phyloP scores from a whole-genome alignment of 2,329 filamentous ascomycete species.

The Fonsecaea monophora region DNA sequence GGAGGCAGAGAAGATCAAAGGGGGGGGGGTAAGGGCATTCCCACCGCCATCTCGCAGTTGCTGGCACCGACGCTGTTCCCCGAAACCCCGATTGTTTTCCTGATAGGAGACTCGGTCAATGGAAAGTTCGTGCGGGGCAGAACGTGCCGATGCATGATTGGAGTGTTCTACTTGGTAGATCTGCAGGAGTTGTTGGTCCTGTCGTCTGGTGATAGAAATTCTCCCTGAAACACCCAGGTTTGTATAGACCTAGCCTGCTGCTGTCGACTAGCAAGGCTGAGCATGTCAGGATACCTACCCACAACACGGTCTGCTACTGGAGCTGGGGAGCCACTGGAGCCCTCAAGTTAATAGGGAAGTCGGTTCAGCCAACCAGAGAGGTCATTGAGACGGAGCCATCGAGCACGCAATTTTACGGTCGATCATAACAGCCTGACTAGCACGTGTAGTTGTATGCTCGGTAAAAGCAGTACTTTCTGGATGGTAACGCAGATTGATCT shows the following conservation, averaged over 20 bases:
- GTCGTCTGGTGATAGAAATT: constrained; percentile 2
- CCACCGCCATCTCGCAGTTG: constrained; percentile 20
- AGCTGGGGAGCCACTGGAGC: not conserved
- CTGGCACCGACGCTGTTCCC: constrained; percentile 4
- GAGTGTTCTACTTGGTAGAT: not conserved
- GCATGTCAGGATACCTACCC: constrained; percentile 25
- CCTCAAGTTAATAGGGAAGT: not conserved
- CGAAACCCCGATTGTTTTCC: constrained; percentile 1
- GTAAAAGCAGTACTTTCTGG: no score
- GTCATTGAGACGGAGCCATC: not conserved
- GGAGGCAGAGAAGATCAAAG: not conserved
- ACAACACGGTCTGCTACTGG: constrained; percentile 14
- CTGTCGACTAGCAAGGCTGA: constrained; percentile 27
- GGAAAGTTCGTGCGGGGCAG: constrained; percentile 18
- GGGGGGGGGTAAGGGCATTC: not conserved
- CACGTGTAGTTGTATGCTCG: not conserved
- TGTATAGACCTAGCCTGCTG: constrained; percentile 4
- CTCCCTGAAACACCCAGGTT: not conserved
- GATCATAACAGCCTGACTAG: not conserved
- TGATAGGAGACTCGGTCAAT: not conserved
- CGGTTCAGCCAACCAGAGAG: constrained; percentile 13
- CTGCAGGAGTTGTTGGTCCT: not conserved
- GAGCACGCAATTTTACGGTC: constrained; percentile 23
- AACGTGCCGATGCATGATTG: not conserved
- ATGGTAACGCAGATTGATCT: not conserved